Base-by-base conservation (phyloP, 2,329 filamentous ascomycete genomes). In the Pseudocercospora ulei region DNA sequence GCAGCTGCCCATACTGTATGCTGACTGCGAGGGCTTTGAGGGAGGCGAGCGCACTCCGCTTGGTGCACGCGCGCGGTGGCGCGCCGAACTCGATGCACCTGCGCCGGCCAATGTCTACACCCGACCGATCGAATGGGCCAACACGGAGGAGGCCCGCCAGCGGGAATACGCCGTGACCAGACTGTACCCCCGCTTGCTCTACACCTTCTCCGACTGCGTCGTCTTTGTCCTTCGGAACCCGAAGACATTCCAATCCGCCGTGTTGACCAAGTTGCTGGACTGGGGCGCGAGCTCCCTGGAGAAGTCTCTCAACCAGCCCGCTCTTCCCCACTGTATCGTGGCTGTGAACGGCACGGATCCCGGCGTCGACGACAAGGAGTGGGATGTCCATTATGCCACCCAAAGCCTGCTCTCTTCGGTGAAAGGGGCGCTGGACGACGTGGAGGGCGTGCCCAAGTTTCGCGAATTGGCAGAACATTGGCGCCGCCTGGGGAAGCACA, bases 271-370 rank as follows among this genome's bases (percentile, higher is more conserved):
- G 43, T 56, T 74, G 3, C 50, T 73, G 7, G 59, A 64, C 24
- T 74, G 70, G 71, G 70, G 69, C 8, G 61, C 62, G 2, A 64
- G 68, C 7, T 66, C 67, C 1, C 56, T 73, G 4, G 70, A 73
- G 44, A 70, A 65, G 42, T 71, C 70, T 0, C 62, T 68, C 27
- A 74, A 74, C 41, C 71, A 75, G 46, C 71, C 71, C 0, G 63
- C 67, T 2, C 60, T 75, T 2, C 71, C 72, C 2, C 69, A 73
- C 48, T 70, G 67, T 4, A 64, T 75, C 36, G 68, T 75, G 26
- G 69, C 67, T 0, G 56, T 75, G 22, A 60, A 59, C 23, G 57
- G 54, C 4, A 55, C 53, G 3, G 56, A 58, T 40, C 56, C 56
- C 6, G 47, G 43, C 3, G 55, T 60, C 1, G 53, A 59, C 22